A percentile compares a stretch with the other conserved stretches of the same genome.
These are phyloP conservation scores for Boechera retrofracta DNA, from an alignment of 345 rosid genomes.

Conservation along the genomic window DNA sequence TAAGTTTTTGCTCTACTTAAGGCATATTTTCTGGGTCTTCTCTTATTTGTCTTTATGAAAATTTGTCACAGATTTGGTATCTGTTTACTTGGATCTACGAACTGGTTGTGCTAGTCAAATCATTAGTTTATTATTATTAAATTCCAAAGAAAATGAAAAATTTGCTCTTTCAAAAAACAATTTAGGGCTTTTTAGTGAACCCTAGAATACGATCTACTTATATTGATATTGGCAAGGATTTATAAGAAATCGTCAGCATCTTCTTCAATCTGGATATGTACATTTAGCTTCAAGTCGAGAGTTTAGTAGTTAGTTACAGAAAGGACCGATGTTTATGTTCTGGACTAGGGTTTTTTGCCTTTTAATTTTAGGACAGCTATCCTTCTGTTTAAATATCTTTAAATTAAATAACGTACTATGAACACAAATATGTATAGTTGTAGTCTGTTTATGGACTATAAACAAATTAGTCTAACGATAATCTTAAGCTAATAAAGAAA, in stretches of 20 bases:
- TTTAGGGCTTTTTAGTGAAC: constrained; percentile 23
- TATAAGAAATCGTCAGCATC: background rate
- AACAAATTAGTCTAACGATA: background rate
- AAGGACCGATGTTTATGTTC: constrained; percentile 9
- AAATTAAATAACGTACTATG: background rate
- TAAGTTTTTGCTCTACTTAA: background rate
- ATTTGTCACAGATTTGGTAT: background rate
- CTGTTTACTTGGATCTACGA: constrained; percentile 25
- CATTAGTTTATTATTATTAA: background rate
- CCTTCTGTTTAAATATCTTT: too few species aligned
- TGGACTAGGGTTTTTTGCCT: background rate
- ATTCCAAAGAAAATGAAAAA: background rate
- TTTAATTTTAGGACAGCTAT: background rate
- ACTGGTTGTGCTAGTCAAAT: background rate
- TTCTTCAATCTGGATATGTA: constrained; percentile 15
- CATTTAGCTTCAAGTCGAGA: background rate
- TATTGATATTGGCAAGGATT: background rate
- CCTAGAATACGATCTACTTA: constrained; percentile 15
- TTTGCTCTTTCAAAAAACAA: too few species aligned
- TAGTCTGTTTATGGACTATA: background rate
- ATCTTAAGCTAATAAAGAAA: background rate
- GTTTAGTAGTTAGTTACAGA: background rate
- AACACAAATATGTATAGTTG: background rate
- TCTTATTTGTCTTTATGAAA: constrained; percentile 5
- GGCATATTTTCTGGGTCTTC: background rate